Evolutionary conservation across 163 green algal species (phyloP).

Genomic region (Scenedesmus sp.): DNA sequence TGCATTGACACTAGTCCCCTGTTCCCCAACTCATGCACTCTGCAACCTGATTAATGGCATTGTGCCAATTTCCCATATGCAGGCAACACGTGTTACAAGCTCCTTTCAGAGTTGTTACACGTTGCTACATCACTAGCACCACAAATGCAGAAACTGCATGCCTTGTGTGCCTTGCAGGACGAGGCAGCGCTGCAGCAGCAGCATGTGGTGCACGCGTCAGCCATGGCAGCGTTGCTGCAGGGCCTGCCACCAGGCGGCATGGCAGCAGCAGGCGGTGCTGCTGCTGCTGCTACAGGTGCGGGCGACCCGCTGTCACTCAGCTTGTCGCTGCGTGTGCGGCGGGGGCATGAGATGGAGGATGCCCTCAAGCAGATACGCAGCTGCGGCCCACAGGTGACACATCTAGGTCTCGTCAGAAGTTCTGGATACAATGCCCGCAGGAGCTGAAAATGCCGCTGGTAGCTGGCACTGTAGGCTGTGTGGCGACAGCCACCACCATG

Average conservation of each 20-base stretch:
- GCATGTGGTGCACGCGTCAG: constrained; percentile 35
- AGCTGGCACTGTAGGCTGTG: no score
- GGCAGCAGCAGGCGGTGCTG: background rate
- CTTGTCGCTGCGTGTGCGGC: background rate
- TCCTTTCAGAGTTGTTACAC: no score
- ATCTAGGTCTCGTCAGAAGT: background rate
- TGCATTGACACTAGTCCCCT: no score
- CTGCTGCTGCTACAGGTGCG: background rate
- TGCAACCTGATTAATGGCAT: no score
- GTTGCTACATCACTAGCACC: no score
- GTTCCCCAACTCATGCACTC: no score
- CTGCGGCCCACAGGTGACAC: constrained; percentile 29
- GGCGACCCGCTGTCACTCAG: background rate
- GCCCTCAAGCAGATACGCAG: constrained; percentile 16
- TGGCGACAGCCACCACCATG: no score
- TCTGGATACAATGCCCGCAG: background rate
- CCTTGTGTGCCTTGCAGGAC: background rate
- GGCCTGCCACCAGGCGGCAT: background rate
- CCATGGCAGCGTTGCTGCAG: constrained; percentile 41
- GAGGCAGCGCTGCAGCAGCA: constrained; percentile 38
- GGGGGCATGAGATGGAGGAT: constrained; percentile 34
- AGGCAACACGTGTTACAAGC: no score
- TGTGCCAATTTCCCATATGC: no score
- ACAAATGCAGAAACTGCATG: no score
- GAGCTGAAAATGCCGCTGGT: no score